A percentile compares a stretch with the other conserved stretches of the same genome.
These are phyloP conservation scores for Fusarium nodosum DNA, from an alignment of 2,329 filamentous ascomycete species.

Conservation along the genomic window DNA sequence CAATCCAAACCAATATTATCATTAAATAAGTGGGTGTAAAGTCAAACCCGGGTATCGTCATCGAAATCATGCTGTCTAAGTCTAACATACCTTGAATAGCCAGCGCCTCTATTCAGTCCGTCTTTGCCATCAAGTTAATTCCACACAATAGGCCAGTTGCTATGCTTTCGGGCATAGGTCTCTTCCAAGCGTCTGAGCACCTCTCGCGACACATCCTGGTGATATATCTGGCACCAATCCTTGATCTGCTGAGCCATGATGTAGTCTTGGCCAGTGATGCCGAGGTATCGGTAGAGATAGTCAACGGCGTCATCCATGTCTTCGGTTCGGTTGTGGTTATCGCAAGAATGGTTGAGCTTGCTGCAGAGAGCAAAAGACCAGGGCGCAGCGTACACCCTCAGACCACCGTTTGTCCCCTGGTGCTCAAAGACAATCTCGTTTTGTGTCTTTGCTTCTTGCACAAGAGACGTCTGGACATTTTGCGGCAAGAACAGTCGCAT, in stretches of 20 bases:
- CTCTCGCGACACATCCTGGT: conserved; percentile 31
- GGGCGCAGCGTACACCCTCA: conserved; percentile 41
- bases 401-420: conserved; percentile 24
- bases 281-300: conserved; percentile 38
- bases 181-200: conserved; percentile 31
- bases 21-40: conserved; percentile 25
- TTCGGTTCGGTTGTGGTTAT: conserved; percentile 33
- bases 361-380: conserved; percentile 43
- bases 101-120: neutral
- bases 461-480: conserved; percentile 27
- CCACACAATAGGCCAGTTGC: conserved; percentile 35
- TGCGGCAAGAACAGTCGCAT: conserved; percentile 42
- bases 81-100: conserved; percentile 6
- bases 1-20: conserved; percentile 27
- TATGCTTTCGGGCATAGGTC: conserved; percentile 24
- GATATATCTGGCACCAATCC: conserved; percentile 38
- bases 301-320: conserved; percentile 42
- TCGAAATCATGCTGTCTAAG: conserved; percentile 21
- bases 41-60: conserved; percentile 38
- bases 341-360: conserved; percentile 42
- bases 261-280: conserved; percentile 3
- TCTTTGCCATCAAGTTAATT: conserved; percentile 6
- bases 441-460: conserved; percentile 30
- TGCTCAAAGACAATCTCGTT: conserved; percentile 40
- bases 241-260: conserved; percentile 18